Conservation (phyloP, 2,329 filamentous ascomycete genomes). For the Penicillium sclerotigenum region DNA sequence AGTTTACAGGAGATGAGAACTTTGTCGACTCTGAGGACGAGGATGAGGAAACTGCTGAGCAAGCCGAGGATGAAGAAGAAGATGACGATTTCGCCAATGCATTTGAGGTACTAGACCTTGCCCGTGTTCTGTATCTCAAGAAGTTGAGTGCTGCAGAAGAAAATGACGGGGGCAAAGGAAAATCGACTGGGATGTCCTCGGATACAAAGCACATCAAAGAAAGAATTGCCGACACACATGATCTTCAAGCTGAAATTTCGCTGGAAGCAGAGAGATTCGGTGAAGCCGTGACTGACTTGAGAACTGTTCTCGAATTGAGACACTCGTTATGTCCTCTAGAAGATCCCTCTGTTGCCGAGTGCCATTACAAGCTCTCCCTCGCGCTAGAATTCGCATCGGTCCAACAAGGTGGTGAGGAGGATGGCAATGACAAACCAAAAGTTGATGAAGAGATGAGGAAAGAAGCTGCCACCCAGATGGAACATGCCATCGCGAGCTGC, state of each 20-base stretch:
- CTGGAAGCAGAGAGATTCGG: constrained; percentile 91
- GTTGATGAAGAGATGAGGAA: constrained; percentile 56
- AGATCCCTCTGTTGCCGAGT: constrained; percentile 84
- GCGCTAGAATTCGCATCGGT: constrained; percentile 91
- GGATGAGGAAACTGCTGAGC: constrained; percentile 43
- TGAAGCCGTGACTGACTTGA: constrained; percentile 81
- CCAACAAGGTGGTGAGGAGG: constrained; percentile 47
- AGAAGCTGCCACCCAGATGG: constrained; percentile 58
- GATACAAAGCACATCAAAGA: constrained; percentile 67
- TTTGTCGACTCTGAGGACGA: constrained; percentile 73
- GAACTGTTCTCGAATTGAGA: constrained; percentile 74
- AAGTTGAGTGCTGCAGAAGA: constrained; percentile 53
- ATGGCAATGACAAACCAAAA: constrained; percentile 37
- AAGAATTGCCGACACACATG: constrained; percentile 86
- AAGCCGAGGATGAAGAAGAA: constrained; percentile 55
- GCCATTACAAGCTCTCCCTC: constrained; percentile 92
- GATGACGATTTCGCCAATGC: constrained; percentile 64
- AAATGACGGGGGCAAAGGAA: constrained; percentile 46
- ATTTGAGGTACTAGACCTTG: constrained; percentile 62
- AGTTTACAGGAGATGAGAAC: constrained; percentile 92
- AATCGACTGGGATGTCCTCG: constrained; percentile 42
- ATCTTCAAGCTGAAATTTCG: constrained; percentile 93
- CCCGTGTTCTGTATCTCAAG: constrained; percentile 57
- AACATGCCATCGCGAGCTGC: constrained; percentile 59
- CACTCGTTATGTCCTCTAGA: constrained; percentile 73